These are phyloP conservation scores for Entrophospora sp. DNA, from an alignment of 192 early-diverging fungal genomes.

Conservation along the genomic window DNA sequence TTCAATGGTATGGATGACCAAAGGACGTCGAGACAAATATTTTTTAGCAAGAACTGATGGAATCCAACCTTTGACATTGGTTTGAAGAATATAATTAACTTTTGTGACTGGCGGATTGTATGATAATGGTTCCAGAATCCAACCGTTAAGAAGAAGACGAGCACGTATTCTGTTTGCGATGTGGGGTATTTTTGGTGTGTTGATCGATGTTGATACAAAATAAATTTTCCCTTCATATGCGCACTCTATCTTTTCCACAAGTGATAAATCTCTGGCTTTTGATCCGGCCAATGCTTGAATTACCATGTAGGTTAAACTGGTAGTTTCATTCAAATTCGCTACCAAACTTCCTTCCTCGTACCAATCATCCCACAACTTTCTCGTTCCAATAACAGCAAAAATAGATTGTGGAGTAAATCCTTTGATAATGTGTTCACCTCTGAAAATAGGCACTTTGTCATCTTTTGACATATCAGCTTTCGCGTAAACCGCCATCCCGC, in stretches of 20 bases:
- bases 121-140: conserved; percentile 45
- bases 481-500: conserved; percentile 43
- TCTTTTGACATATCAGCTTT: conserved; percentile 24
- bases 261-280: conserved; percentile 28
- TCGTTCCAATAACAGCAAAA: conserved; percentile 44
- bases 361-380: conserved; percentile 50
- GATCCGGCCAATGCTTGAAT: conserved; percentile 30
- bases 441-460: conserved; percentile 47
- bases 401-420: conserved; percentile 45
- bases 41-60: conserved; percentile 44
- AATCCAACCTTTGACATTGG: conserved; percentile 40
- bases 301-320: conserved; percentile 36
- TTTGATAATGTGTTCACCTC: conserved; percentile 43
- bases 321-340: conserved; percentile 32
- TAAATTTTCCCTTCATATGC: conserved; percentile 36
- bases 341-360: conserved; percentile 33
- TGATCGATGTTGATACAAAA: conserved; percentile 41
- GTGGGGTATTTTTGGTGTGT: conserved; percentile 35
- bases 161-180: conserved; percentile 35
- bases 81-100: conserved; percentile 47
- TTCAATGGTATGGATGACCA: conserved; percentile 43
- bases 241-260: conserved; percentile 41
- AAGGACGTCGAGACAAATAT: conserved; percentile 36
- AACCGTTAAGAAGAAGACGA: conserved; percentile 42
- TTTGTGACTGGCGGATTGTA: conserved; percentile 41